Percentiles rank a stretch among this genome's conserved stretches.
Conservation (phyloP, 2,329 filamentous ascomycete genomes). For the Sphaerulina vaccinii region DNA sequence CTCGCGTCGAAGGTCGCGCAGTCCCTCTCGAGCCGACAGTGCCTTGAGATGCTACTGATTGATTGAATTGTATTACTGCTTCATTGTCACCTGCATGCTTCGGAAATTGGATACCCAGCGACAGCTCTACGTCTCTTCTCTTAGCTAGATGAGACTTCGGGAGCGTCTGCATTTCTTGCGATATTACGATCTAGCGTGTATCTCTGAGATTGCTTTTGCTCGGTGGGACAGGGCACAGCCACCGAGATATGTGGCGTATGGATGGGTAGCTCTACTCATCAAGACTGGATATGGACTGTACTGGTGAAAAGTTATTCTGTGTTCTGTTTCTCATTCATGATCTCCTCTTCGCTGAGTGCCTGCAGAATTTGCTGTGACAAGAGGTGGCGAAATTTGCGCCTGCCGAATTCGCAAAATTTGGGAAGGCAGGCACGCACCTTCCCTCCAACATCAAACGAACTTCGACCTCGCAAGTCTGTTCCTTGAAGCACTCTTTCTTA, state of each 20-base stretch:
- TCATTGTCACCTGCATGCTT: constrained; percentile 13
- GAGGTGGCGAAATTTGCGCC: neutral
- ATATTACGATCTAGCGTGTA: constrained; percentile 14
- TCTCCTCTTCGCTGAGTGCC: neutral
- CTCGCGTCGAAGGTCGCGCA: constrained; percentile 9
- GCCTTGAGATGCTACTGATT: too few species aligned
- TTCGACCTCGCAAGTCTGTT: neutral
- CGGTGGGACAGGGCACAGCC: neutral
- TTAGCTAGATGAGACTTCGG: neutral
- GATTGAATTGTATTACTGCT: constrained; percentile 4
- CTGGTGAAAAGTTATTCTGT: neutral
- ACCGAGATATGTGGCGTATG: constrained; percentile 2
- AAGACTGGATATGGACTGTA: constrained; percentile 8
- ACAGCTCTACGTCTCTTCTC: neutral
- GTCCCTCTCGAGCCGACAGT: neutral
- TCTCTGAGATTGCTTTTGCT: constrained; percentile 5
- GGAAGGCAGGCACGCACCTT: neutral
- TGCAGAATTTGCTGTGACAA: neutral
- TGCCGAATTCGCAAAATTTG: neutral
- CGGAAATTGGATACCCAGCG: constrained; percentile 7
- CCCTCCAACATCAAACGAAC: neutral
- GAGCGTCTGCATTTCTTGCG: constrained; percentile 4
- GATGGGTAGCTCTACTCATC: constrained; percentile 12
- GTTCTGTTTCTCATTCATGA: neutral
- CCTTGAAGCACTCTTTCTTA: too few species aligned